A percentile compares a stretch with the other conserved stretches of the same genome.
Evolutionary conservation across 768 basidiomycete species (phyloP).

Genomic region (Lactarius hatsudake): DNA sequence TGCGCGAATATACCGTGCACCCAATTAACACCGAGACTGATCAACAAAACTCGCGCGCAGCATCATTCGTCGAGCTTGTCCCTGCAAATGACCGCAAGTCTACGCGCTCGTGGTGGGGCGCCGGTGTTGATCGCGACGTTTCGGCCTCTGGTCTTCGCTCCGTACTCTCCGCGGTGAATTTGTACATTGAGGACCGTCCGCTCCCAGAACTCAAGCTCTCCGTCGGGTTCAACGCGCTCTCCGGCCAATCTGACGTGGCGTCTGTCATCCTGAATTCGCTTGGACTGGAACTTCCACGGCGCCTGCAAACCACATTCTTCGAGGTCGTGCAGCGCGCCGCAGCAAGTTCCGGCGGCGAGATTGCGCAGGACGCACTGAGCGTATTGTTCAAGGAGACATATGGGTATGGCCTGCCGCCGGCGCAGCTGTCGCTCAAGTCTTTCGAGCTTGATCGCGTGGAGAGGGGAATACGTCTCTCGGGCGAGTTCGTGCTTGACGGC

Average conservation of each 20-base stretch:
- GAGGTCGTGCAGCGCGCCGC: constrained; percentile 75
- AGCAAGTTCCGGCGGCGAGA: constrained; percentile 57
- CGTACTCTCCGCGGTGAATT: constrained; percentile 84
- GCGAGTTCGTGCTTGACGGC: constrained; percentile 67
- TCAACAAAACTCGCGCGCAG: constrained; percentile 83
- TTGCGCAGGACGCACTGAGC: constrained; percentile 62
- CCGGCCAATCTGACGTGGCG: constrained; percentile 71
- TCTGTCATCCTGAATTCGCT: constrained; percentile 70
- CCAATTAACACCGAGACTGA: constrained; percentile 62
- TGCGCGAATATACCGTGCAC: constrained; percentile 94
- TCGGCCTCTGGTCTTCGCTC: constrained; percentile 88
- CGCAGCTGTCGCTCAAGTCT: constrained; percentile 48
- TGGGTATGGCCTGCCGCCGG: constrained; percentile 47
- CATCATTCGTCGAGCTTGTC: constrained; percentile 92
- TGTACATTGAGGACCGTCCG: constrained; percentile 63
- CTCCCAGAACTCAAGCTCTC: constrained; percentile 77
- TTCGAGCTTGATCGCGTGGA: constrained; percentile 64
- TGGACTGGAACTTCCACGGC: constrained; percentile 72
- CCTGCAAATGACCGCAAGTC: constrained; percentile 67
- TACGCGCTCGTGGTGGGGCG: constrained; percentile 87
- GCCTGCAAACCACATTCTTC: constrained; percentile 76
- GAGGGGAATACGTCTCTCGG: constrained; percentile 54
- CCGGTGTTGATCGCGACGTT: constrained; percentile 89
- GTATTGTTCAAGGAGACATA: constrained; percentile 69
- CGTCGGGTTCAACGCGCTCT: constrained; percentile 67